Base-by-base conservation (phyloP, 768 basidiomycete species). In the Tulasnella sp. region DNA sequence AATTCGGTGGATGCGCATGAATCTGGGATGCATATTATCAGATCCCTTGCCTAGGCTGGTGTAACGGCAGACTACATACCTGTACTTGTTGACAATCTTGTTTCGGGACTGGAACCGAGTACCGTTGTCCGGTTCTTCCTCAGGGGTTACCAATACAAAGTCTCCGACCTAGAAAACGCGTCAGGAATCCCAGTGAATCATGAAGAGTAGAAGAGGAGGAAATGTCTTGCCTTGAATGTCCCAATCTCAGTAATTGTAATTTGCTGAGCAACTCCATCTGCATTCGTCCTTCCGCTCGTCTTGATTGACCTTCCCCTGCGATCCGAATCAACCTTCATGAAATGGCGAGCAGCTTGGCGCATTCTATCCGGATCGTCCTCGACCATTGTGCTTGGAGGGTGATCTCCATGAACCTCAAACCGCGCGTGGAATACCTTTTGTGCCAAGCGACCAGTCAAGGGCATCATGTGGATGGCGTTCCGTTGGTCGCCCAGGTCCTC, bases 401-500 rank as follows among this genome's bases (percentile, higher is more conserved):
- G 34, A 38, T 38, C 47, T 29, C 34, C 13, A 13, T 59, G 47
- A 38, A 59, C n/a, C 47, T 49, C 50, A 23, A 59, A 59, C 30
- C 32, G 21, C 8, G 58, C 58, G 23, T 51, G 48, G 21, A 59
- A 59, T 7, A 59, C 19, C 48, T 51, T 32, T 19, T 59, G 29
- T 3, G 58, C 58, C 3, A 59, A 30, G 4, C 49, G 23, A 32
- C 58, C 58, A 13, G 58, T 59, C 45, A 59, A 34, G 17, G 58
- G 58, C 58, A 59, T 59, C 58, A 59, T 59, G 47, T 59, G 58
- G n/a, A 59, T 34, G 17, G 47, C 13, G 24, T 44, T 19, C 29
- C 24, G 29, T 19, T 56, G 32, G 21, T 26, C 19, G 58, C 21
- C 24, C 19, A 42, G 43, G 44, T 29, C n/a, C n/a, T n/a, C 21